These are phyloP conservation scores for Glycyrrhiza uralensis DNA, from an alignment of 306 rosid species.

Conservation along the genomic window DNA sequence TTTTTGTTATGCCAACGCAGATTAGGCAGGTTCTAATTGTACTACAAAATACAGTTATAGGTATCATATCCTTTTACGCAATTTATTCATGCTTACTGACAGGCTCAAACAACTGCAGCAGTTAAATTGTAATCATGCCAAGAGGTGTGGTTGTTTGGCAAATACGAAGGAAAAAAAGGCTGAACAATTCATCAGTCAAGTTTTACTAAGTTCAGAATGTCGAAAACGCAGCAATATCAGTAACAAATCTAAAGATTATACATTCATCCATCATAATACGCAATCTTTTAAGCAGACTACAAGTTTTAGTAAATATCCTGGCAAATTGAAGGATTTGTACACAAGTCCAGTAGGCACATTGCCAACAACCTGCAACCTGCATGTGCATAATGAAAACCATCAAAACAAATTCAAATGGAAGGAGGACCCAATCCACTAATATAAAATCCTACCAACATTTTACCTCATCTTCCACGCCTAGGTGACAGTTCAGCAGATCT, in stretches of 20 bases:
- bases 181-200: constrained; percentile 1
- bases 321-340: constrained; percentile 19
- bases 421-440: not conserved
- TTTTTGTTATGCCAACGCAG: not conserved
- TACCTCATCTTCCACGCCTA: constrained; percentile 61
- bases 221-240: not conserved
- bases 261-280: not conserved
- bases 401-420: constrained; percentile 3
- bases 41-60: not conserved
- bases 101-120: not conserved
- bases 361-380: constrained; percentile 31
- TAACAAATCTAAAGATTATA: not conserved
- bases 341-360: constrained; percentile 21
- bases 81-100: not conserved
- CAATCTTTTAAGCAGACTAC: constrained; percentile 16
- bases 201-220: constrained; percentile 9
- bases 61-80: not conserved
- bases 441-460: not conserved
- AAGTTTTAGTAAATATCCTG: constrained; percentile 5
- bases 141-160: not conserved
- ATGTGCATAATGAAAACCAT: constrained; percentile 22
- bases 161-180: not conserved
- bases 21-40: not conserved
- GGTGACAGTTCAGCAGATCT: constrained; percentile 74
- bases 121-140: not conserved